Base-by-base conservation (phyloP, 1,284 basidiomycete genomes). In the Apiotrichum domesticum region DNA sequence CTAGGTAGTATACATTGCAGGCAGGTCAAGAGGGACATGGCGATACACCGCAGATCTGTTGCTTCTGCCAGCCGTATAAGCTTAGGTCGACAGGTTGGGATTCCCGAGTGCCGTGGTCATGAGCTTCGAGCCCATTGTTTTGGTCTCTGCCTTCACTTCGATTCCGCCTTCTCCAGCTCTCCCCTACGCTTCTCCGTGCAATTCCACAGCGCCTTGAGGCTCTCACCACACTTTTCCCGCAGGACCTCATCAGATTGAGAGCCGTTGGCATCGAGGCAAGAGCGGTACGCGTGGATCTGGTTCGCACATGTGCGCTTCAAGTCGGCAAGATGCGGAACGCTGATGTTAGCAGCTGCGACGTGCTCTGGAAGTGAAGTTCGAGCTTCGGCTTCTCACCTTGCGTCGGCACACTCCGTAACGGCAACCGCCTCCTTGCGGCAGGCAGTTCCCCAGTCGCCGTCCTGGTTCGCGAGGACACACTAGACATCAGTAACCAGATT, bases 161-260 rank as follows among this genome's bases (percentile, higher is more conserved):
- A 8, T 11, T 29, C 13, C 7, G 7, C 43, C 15, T 39, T 32
- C 41, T 37, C 51, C 7, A 46, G 6, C 55, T 43, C 60, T 29
- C 45, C 49, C 34, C 44, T 52, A 33, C 39, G 55, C n/a, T 61
- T 45, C 62, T 76, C 74, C 40, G 61, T 69, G 51, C 74, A 76
- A 54, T 73, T 63, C 74, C 74, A 76, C 29, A 76, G 51, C 7
- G 61, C 65, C 56, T 67, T 71, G 65, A 76, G 65, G 39, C 66
- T 50, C 11, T 43, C 59, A 1, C 59, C 63, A 51, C 74, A 76
- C 37, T 60, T 52, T 35, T 67, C 64, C 47, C 59, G 57, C 11
- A 74, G 56, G 35, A 63, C 62, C 8, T 69, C 65, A 41, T 76
- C 72, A 3, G 63, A 29, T 54, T 62, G 52, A 10, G 60, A 48